Percentiles rank a stretch among this genome's conserved stretches.
Conservation (phyloP, 2,329 filamentous ascomycete species). For the Cladophialophora chaetospira region DNA sequence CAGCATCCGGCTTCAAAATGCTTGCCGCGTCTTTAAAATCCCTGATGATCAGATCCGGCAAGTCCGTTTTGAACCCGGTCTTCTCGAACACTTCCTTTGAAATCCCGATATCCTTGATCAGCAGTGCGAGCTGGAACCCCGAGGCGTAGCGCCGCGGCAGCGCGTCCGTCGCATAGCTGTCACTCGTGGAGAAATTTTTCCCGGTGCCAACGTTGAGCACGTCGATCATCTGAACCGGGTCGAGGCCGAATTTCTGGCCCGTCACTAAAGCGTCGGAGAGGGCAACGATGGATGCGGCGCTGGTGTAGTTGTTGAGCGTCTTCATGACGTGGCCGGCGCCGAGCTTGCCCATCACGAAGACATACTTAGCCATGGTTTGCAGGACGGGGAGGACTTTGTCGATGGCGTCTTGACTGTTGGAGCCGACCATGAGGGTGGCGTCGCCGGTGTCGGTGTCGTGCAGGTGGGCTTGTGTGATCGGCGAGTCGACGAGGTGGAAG, state of each 20-base stretch:
- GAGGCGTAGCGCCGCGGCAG: slow-evolving; percentile 27
- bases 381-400: slow-evolving; percentile 26
- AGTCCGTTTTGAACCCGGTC: slow-evolving; percentile 19
- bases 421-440: slow-evolving; percentile 31
- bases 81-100: slow-evolving; percentile 29
- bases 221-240: slow-evolving; percentile 41
- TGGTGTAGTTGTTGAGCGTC: slow-evolving; percentile 32
- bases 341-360: slow-evolving; percentile 30
- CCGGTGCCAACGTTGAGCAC: slow-evolving; percentile 47
- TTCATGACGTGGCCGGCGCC: slow-evolving; percentile 31
- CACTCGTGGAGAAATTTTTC: slow-evolving; percentile 38
- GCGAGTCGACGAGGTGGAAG: slow-evolving; percentile 27
- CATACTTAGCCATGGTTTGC: slow-evolving; percentile 29
- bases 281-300: slow-evolving; percentile 27
- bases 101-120: slow-evolving; percentile 31
- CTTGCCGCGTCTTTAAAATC: slow-evolving; percentile 32
- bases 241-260: slow-evolving; percentile 30
- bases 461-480: slow-evolving; percentile 29
- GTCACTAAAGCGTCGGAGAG: slow-evolving; percentile 27
- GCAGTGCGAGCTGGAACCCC: slow-evolving; percentile 27
- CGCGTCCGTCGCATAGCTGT: slow-evolving; percentile 34
- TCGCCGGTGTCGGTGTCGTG: slow-evolving; percentile 30
- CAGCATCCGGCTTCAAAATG: slow-evolving; percentile 18
- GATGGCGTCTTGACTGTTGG: slow-evolving; percentile 22
- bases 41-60: slow-evolving; percentile 27